A percentile compares a stretch with the other conserved stretches of the same genome.
Conservation (phyloP, 2,329 filamentous ascomycete species). For the Cytospora leucostoma region DNA sequence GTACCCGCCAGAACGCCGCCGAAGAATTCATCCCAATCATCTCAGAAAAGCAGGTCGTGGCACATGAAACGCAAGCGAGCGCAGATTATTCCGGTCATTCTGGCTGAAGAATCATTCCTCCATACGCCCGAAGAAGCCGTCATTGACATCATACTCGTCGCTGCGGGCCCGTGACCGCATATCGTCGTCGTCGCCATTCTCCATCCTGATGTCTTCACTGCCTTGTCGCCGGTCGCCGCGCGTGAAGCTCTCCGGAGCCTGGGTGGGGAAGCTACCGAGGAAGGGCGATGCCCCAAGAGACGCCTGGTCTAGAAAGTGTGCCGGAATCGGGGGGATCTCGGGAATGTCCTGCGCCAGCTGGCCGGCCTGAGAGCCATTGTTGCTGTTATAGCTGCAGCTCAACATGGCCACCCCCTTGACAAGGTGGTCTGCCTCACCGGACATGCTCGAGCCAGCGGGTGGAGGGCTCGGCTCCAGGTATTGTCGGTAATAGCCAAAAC, state of each 20-base stretch:
- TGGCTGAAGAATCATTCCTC: constrained; percentile 65
- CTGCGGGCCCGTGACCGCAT: constrained; percentile 63
- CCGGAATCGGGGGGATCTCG: constrained; percentile 83
- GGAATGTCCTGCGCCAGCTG: constrained; percentile 73
- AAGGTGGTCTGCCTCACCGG: constrained; percentile 82
- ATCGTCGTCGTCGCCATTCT: constrained; percentile 70
- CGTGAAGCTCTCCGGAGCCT: constrained; percentile 66
- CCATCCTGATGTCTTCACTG: constrained; percentile 66
- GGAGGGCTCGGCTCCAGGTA: constrained; percentile 74
- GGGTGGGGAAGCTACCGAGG: constrained; percentile 62
- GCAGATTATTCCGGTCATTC: constrained; percentile 15
- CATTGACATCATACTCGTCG: constrained; percentile 76
- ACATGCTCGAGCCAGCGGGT: constrained; percentile 75
- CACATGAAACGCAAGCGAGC: constrained; percentile 27
- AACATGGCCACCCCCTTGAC: constrained; percentile 88
- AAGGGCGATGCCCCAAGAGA: constrained; percentile 63
- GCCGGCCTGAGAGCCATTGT: constrained; percentile 63
- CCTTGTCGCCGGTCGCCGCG: constrained; percentile 52
- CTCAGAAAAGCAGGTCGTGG: constrained; percentile 24
- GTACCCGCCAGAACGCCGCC: constrained; percentile 18
- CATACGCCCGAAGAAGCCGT: constrained; percentile 95
- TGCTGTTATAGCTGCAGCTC: constrained; percentile 87
- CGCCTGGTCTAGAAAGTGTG: constrained; percentile 70
- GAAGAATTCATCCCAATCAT: constrained; percentile 31
- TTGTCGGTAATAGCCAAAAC: constrained; percentile 65